These are phyloP conservation scores for Colletotrichum euphorbiae DNA, from an alignment of 2,329 filamentous ascomycete genomes.

Conservation along the genomic window DNA sequence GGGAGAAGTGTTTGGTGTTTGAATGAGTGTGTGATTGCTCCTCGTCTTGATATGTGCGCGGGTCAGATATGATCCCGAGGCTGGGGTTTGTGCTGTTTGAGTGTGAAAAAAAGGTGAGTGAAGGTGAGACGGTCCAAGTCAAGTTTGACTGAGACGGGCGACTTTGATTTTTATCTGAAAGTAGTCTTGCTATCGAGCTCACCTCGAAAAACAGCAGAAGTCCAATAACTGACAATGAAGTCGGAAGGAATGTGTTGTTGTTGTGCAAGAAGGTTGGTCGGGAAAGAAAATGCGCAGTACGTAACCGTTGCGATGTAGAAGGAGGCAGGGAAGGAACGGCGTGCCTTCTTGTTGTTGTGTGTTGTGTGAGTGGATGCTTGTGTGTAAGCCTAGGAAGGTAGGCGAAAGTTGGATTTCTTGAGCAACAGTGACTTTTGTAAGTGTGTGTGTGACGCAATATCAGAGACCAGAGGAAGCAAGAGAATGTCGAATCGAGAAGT, in stretches of 20 bases:
- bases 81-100: slow-evolving; percentile 4
- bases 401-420: slow-evolving; percentile 22
- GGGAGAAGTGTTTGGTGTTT: not conserved
- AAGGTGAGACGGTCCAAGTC: slow-evolving; percentile 35
- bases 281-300: slow-evolving; percentile 11
- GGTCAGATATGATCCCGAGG: slow-evolving; percentile 12
- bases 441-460: slow-evolving; percentile 32
- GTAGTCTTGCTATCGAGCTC: slow-evolving; percentile 20
- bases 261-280: slow-evolving; percentile 37
- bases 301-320: slow-evolving; percentile 31
- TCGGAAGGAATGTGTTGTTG: slow-evolving; percentile 34
- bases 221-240: slow-evolving; percentile 25
- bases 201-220: slow-evolving; percentile 25
- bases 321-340: slow-evolving; percentile 38
- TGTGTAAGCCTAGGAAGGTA: slow-evolving; percentile 21
- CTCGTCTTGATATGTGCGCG: slow-evolving; percentile 22
- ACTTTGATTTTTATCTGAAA: slow-evolving; percentile 28
- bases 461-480: slow-evolving; percentile 26
- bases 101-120: slow-evolving; percentile 25
- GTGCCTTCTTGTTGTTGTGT: slow-evolving; percentile 20
- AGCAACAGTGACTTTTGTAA: slow-evolving; percentile 6
- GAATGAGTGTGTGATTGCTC: slow-evolving; percentile 35
- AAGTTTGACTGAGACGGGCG: slow-evolving; percentile 32
- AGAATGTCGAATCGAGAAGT: slow-evolving; percentile 9
- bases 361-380: slow-evolving; percentile 1